Conservation (phyloP, 371 early-diverging fungal genomes). For the Haplosporangium sp. region DNA sequence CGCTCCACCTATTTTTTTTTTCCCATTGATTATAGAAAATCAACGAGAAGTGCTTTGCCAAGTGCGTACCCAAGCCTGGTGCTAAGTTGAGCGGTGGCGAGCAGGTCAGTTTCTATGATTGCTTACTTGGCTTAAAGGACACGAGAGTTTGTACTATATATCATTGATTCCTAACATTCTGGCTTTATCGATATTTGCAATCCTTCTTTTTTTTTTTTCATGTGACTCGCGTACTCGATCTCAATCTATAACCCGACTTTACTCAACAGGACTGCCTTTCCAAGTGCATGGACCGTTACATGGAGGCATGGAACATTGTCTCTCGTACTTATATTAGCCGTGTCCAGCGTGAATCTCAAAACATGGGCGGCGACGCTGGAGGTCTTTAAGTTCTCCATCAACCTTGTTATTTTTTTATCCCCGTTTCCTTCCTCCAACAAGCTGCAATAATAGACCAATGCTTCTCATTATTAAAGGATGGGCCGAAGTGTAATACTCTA, state of each 20-base stretch:
- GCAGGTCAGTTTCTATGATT: conserved; percentile 58
- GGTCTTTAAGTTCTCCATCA: conserved; percentile 32
- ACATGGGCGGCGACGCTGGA: conserved; percentile 59
- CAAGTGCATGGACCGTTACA: conserved; percentile 90
- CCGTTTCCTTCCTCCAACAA: background rate
- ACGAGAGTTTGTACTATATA: background rate
- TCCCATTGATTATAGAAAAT: conserved; percentile 68
- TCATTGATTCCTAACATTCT: no score
- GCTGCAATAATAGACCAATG: conserved; percentile 7
- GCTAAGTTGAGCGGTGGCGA: conserved; percentile 76
- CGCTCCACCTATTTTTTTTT: background rate
- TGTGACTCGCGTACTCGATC: background rate
- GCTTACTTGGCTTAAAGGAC: background rate
- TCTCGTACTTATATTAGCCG: conserved; percentile 81
- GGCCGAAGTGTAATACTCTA: background rate
- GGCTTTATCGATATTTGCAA: background rate
- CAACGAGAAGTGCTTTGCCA: conserved; percentile 86
- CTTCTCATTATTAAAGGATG: conserved; percentile 11
- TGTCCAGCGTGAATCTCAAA: conserved; percentile 76
- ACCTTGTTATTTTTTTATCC: background rate
- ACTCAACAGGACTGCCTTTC: conserved; percentile 72
- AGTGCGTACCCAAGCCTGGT: conserved; percentile 86
- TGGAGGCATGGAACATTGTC: conserved; percentile 89
- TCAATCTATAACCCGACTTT: background rate
- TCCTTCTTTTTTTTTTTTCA: background rate